Base-by-base conservation (phyloP, 2,329 filamentous ascomycete genomes). In the Colletotrichum trifolii region DNA sequence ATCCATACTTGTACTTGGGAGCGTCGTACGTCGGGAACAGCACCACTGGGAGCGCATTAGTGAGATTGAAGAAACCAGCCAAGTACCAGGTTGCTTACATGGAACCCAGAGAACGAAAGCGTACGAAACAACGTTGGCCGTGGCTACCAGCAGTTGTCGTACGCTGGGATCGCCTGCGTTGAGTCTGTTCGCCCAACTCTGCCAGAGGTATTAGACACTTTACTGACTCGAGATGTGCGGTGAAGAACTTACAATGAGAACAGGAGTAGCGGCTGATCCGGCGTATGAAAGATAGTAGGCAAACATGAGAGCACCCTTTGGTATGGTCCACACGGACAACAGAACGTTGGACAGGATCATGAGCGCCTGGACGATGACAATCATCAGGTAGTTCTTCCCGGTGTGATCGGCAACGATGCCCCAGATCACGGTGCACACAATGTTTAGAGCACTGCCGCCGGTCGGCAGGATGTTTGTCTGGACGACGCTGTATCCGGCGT, bases 381-480 rank as follows among this genome's bases (percentile, higher is more conserved):
- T 64, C 12, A 65, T 48, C 2, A 35, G 1, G 6, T 69, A 64
- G 3, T 70, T 68, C 11, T 67, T 38, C 2, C 70, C 71, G 0
- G 70, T 71, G 6, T 65, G 64, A n/a, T 72, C 71, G 7, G 67
- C 69, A 15, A 69, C 54, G 6, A 63, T 67, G n/a, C 68, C 68
- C 34, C 58, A 68, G 7, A 46, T 46, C 2, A 69, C 59, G 2
- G 69, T 61, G 0, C 52, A 48, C 4, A 71, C 69, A 7, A 71
- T 57, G 38, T 54, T 66, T 13, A 70, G 10, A 9, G 68, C 69
- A 17, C 47, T 58, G 10, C 60, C 60, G 2, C 53, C 54, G 10
- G 61, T 64, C 72, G 33, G n/a, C 83, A 75, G 86, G 71, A 0
- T 84, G 84, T 43, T 79, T 34, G 82, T 78, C 67, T 88, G 86